Evolutionary conservation across 2,329 filamentous ascomycete species (phyloP).

Genomic region (Ophiosphaerella narmari): DNA sequence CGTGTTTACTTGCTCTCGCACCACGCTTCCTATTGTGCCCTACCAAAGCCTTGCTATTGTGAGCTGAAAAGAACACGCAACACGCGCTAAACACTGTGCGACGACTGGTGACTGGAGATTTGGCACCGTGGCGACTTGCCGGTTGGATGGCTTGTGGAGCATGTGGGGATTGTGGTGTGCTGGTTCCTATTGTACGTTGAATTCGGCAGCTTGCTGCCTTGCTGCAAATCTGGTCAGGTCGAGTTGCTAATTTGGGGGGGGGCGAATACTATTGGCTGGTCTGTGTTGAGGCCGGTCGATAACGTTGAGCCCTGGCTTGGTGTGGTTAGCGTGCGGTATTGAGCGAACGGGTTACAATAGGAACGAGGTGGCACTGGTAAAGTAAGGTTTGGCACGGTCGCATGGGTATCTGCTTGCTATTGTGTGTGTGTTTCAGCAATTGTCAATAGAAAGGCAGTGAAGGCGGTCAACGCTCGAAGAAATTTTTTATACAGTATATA

Average conservation of each 20-base stretch:
- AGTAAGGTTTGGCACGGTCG: not conserved
- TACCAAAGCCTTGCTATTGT: slow-evolving; percentile 7
- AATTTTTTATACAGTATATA: not conserved
- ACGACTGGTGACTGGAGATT: not conserved
- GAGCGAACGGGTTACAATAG: slow-evolving; percentile 13
- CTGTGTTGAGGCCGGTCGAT: no score
- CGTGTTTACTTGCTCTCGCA: not conserved
- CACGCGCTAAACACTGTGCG: not conserved
- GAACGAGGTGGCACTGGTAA: slow-evolving; percentile 4
- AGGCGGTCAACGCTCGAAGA: not conserved
- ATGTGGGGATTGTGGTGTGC: not conserved
- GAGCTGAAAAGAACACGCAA: not conserved
- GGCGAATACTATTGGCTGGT: no score
- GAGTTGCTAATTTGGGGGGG: no score
- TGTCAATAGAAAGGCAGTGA: slow-evolving; percentile 19
- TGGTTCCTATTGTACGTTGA: no score
- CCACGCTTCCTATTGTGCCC: slow-evolving; percentile 1
- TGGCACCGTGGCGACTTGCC: not conserved
- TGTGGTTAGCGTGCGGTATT: slow-evolving; percentile 10
- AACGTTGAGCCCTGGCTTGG: not conserved
- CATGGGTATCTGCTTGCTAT: slow-evolving; percentile 21
- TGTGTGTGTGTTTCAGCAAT: slow-evolving; percentile 27
- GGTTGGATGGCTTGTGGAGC: not conserved
- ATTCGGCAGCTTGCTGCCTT: no score
- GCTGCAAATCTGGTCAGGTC: no score